Evolutionary conservation across 352 stramenopile species (phyloP), one percentile per base, ranked within the genome.

Genomic region (Phytophthora foliorum): DNA sequence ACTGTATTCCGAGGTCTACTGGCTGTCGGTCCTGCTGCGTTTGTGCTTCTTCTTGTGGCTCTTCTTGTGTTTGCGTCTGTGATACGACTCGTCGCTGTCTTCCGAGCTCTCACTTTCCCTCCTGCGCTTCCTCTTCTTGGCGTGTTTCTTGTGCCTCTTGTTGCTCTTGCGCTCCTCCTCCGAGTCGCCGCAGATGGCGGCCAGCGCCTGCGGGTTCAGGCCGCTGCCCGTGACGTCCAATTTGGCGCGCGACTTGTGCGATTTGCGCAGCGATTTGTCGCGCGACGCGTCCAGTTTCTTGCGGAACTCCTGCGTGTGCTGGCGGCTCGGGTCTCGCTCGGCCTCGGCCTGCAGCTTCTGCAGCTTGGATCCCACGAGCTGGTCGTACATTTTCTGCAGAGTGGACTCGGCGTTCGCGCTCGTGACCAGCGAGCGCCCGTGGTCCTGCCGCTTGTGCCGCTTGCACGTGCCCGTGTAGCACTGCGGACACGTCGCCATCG

Each of bases 381-480:
- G 59, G 51, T 93, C 84, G 69, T 92, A 93, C 62, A 93, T 91
- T 61, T 93, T 93, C 63, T 90, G 63, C 27, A 93, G 67, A 50
- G 84, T 93, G 11, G 80, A 75, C 66, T 90, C 71, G 29, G 83
- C 73, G 61, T 89, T 86, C 13, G 51, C 63, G 31, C 74, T 80
- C 60, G 80, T 73, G 19, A 84, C 68, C 32, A 75, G 62, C 25
- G 80, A 92, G n/a, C 82, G 82, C 31, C 83, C 86, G 63, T 91
- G 74, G 57, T 93, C 86, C 65, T 93, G 86, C 3, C 54, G 62
- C 41, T 53, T 54, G 68, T 93, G 86, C 32, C 84, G 81, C 56
- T 74, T 76, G 73, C 86, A 93, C 38, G 84, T 93, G 11, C 86
- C 81, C 14, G 86, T 93, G 72, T 90, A 93, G 79, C 86, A 93